Conservation (phyloP, 2,329 filamentous ascomycete genomes). For the Exserohilum turcica region DNA sequence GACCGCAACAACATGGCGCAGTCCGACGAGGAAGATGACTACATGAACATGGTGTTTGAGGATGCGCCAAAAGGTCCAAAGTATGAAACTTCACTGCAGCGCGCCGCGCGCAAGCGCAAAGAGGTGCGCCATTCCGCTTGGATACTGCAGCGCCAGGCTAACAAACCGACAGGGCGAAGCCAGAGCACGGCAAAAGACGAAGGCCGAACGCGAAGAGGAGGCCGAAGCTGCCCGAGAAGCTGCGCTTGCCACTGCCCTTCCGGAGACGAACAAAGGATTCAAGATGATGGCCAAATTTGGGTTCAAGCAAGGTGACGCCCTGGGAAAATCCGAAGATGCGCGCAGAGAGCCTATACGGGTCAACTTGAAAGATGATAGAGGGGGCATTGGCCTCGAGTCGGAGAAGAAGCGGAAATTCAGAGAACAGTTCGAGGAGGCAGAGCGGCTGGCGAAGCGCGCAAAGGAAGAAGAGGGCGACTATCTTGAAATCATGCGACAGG, state of each 20-base stretch:
- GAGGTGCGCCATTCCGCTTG: constrained; percentile 47
- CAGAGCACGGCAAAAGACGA: constrained; percentile 64
- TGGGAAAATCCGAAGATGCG: constrained; percentile 67
- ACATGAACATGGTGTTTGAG: constrained; percentile 93
- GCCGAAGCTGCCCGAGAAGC: constrained; percentile 74
- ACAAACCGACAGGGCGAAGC: constrained; percentile 34
- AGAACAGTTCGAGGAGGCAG: constrained; percentile 44
- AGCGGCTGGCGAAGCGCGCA: constrained; percentile 47
- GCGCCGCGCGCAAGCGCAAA: constrained; percentile 59
- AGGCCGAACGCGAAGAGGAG: constrained; percentile 78
- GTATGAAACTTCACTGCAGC: constrained; percentile 68
- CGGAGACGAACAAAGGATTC: constrained; percentile 79
- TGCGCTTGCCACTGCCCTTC: constrained; percentile 74
- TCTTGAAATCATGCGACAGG: constrained; percentile 39
- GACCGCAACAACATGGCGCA: constrained; percentile 32
- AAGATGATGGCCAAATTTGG: constrained; percentile 98
- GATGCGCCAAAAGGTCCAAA: constrained; percentile 59
- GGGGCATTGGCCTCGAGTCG: constrained; percentile 81
- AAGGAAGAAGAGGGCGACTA: constrained; percentile 53
- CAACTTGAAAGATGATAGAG: constrained; percentile 75
- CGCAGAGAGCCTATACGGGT: constrained; percentile 76
- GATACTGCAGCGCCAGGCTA: constrained; percentile 11
- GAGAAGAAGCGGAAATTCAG: constrained; percentile 77
- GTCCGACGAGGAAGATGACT: constrained; percentile 83
- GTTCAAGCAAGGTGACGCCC: constrained; percentile 74